phyloP scores from a whole-genome alignment of 2,329 filamentous ascomycete genomes.

The Akanthomyces lecanii region DNA sequence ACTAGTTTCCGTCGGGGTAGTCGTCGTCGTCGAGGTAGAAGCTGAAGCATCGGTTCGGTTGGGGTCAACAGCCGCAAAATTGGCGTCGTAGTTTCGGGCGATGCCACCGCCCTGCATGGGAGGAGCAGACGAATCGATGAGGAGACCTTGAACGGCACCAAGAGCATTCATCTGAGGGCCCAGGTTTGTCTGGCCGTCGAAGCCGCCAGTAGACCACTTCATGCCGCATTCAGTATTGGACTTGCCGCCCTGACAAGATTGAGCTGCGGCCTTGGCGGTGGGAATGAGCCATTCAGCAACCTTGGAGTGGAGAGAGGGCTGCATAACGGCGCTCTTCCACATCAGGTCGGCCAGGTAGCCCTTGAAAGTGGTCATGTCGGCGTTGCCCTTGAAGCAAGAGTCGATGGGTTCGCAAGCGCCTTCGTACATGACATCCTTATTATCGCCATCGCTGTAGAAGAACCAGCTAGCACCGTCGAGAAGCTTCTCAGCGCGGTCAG shows the following conservation, averaged over 20 bases:
- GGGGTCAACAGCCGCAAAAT: constrained; percentile 22
- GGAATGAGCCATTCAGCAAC: constrained; percentile 47
- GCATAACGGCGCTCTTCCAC: constrained; percentile 53
- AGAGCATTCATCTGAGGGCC: constrained; percentile 64
- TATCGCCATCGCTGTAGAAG: constrained; percentile 49
- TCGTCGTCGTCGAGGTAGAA: neutral
- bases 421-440: constrained; percentile 61
- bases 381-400: constrained; percentile 45
- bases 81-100: constrained; percentile 36
- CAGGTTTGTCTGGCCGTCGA: constrained; percentile 51
- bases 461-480: constrained; percentile 50
- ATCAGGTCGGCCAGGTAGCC: constrained; percentile 62
- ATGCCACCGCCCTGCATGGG: constrained; percentile 48
- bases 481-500: constrained; percentile 47
- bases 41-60: constrained; percentile 14
- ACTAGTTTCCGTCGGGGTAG: constrained; percentile 7
- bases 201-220: constrained; percentile 57
- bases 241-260: constrained; percentile 52
- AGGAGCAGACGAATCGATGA: constrained; percentile 39
- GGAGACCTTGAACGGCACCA: constrained; percentile 57
- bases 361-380: constrained; percentile 65
- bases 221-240: constrained; percentile 54
- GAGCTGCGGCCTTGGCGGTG: constrained; percentile 52
- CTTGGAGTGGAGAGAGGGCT: constrained; percentile 47
- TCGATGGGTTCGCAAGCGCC: constrained; percentile 57